phyloP scores from a whole-genome alignment of 345 rosid genomes.

The Salix arbutifolia region DNA sequence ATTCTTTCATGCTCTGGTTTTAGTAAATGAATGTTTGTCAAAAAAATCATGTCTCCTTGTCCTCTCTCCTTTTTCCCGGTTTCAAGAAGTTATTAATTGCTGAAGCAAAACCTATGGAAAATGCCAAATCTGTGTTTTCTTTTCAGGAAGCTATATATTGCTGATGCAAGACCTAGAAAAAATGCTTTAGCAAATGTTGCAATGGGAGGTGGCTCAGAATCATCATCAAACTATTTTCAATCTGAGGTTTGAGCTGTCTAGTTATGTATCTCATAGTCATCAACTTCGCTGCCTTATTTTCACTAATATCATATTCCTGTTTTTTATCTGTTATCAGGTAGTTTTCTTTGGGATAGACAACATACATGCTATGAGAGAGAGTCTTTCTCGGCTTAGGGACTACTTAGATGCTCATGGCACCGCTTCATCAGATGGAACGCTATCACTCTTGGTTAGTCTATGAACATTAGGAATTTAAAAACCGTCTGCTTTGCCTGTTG shows the following conservation, averaged over 20 bases:
- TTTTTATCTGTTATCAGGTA: constrained; percentile 45
- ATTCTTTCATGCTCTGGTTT: not conserved
- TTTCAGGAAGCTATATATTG: constrained; percentile 88
- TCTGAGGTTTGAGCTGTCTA: constrained; percentile 61
- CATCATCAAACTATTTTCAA: constrained; percentile 87
- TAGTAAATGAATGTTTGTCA: not conserved
- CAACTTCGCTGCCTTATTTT: constrained; percentile 3
- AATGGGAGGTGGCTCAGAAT: constrained; percentile 99
- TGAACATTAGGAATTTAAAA: not conserved
- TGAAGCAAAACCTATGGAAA: not conserved
- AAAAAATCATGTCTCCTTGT: not conserved
- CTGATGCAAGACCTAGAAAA: constrained; percentile 97
- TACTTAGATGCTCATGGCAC: constrained; percentile 94
- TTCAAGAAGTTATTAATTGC: not conserved
- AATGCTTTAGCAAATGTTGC: constrained; percentile 99
- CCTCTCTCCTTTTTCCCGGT: not conserved
- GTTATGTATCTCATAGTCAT: constrained; percentile 15
- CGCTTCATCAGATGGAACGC: constrained; percentile 92
- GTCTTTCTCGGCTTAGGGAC: constrained; percentile 92
- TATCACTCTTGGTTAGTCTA: constrained; percentile 83
- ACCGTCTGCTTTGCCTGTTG: not conserved
- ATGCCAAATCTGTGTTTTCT: constrained; percentile 2
- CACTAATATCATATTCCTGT: constrained; percentile 15
- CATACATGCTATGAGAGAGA: constrained; percentile 98
- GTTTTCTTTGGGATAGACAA: constrained; percentile 98